These are phyloP conservation scores for Psilocybe tampanensis DNA, from an alignment of 768 basidiomycete genomes.

Conservation along the genomic window DNA sequence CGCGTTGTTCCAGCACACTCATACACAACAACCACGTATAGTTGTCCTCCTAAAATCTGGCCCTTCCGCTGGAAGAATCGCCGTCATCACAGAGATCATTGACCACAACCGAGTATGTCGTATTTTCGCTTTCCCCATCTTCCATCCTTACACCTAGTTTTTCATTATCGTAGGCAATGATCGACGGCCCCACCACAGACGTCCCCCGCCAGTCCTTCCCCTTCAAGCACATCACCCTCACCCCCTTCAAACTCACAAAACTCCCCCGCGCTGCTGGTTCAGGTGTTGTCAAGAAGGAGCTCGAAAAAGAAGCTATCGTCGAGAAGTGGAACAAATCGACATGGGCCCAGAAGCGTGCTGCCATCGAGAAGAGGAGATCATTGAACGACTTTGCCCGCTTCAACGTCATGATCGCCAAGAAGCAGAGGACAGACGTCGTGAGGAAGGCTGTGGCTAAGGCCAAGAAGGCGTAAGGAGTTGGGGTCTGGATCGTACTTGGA, in stretches of 20 bases:
- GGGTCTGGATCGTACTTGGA: background rate
- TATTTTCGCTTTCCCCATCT: background rate
- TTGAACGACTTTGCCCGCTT: slow-evolving; percentile 94
- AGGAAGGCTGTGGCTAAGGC: slow-evolving; percentile 69
- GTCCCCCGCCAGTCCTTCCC: slow-evolving; percentile 93
- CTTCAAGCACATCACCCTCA: slow-evolving; percentile 92
- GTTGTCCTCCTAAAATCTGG: slow-evolving; percentile 95
- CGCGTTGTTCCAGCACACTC: background rate
- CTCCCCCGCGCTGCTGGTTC: slow-evolving; percentile 89
- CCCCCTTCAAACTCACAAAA: slow-evolving; percentile 76
- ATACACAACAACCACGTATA: slow-evolving; percentile 24
- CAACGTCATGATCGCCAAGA: slow-evolving; percentile 86
- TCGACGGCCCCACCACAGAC: slow-evolving; percentile 90
- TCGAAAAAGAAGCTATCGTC: slow-evolving; percentile 82
- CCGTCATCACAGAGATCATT: slow-evolving; percentile 95
- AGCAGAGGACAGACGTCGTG: slow-evolving; percentile 77
- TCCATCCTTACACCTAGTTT: background rate
- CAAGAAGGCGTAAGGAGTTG: slow-evolving; percentile 15
- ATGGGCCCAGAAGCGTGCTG: slow-evolving; percentile 89
- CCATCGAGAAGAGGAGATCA: slow-evolving; percentile 70
- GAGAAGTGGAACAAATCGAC: slow-evolving; percentile 88
- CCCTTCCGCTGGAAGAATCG: slow-evolving; percentile 84
- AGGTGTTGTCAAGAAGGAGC: slow-evolving; percentile 78
- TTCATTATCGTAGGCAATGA: slow-evolving; percentile 68
- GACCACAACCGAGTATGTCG: slow-evolving; percentile 94